A percentile compares a stretch with the other conserved stretches of the same genome.
phyloP scores from a whole-genome alignment of 202 grass and related monocot genomes.

The Saccharum hybrid region DNA sequence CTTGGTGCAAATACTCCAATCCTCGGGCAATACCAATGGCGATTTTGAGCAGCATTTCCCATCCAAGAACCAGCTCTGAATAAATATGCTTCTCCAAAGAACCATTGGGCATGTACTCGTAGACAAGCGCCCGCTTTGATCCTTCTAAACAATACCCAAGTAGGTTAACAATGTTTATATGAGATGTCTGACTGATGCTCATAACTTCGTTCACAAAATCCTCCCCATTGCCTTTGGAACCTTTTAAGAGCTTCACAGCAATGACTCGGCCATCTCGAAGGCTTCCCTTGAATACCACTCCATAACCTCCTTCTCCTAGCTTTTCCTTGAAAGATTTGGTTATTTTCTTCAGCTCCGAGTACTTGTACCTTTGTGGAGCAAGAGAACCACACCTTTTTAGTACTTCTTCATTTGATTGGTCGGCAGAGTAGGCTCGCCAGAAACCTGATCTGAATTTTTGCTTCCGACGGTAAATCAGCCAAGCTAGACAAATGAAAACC shows the following conservation, averaged over 20 bases:
- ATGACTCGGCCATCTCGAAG: slow-evolving; percentile 44
- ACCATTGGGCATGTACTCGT: slow-evolving; percentile 71
- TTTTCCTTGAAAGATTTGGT: slow-evolving; percentile 46
- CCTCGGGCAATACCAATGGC: slow-evolving; percentile 52
- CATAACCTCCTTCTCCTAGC: slow-evolving; percentile 70
- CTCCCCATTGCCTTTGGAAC: slow-evolving; percentile 46
- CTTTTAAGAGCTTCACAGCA: slow-evolving; percentile 69
- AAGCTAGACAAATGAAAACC: slow-evolving; percentile 29
- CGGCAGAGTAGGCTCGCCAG: background rate
- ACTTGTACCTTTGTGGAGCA: slow-evolving; percentile 51
- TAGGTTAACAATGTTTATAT: slow-evolving; percentile 68
- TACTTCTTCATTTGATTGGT: slow-evolving; percentile 25
- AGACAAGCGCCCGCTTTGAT: slow-evolving; percentile 49
- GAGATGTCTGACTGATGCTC: slow-evolving; percentile 67
- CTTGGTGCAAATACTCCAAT: slow-evolving; percentile 58
- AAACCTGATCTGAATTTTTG: slow-evolving; percentile 29
- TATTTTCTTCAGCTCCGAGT: slow-evolving; percentile 60
- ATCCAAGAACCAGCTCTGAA: slow-evolving; percentile 32
- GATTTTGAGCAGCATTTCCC: slow-evolving; percentile 58
- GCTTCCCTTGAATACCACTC: slow-evolving; percentile 56
- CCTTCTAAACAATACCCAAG: slow-evolving; percentile 62
- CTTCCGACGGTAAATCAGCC: slow-evolving; percentile 25
- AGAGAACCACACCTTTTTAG: slow-evolving; percentile 51
- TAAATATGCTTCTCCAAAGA: slow-evolving; percentile 65
- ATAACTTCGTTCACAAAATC: slow-evolving; percentile 73